Base-by-base conservation (phyloP, 1,284 basidiomycete genomes). In the Irpex sp. region DNA sequence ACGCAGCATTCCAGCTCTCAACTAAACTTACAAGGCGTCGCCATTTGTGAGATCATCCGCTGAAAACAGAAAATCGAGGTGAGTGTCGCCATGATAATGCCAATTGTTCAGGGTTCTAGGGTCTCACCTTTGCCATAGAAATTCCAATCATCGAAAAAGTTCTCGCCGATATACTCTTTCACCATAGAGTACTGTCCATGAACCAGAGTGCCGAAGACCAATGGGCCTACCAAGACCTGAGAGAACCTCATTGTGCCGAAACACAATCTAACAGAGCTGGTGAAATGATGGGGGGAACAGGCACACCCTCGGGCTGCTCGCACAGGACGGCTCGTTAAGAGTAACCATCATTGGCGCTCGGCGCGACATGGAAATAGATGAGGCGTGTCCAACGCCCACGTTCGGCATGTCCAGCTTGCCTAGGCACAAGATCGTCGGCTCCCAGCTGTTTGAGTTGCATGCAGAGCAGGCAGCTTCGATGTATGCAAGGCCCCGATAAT, bases 31-130 rank as follows among this genome's bases (percentile, higher is more conserved):
- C 58, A 43, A 49, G 21, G 26, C 83, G 72, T 93, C 86, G 58
- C 91, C 90, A 67, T 89, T 89, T 43, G 87, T 90, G 5, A 88
- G 75, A 68, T 90, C 85, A 71, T 91, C 88, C 62, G 76, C 87
- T 89, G 66, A n/a, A 58, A 26, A 55, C 7, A 47, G 26, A 57
- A 60, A 36, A 31, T n/a, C 9, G 3, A n/a, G 4, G 39, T 58
- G 37, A 15, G 39, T 49, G 11, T 50, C 49, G 17, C 15, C 8
- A 8, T 50, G 15, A 50, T 50, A 19, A 19, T 43, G 39, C 17
- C 46, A 9, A 35, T 15, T 5, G 50, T 19, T 37, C 8, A 39
- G 31, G 35, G 15, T 33, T 47, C 3, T 21, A n/a, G n/a, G 61
- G 35, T 67, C 74, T 66, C 65, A 76, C 76, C 67, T 63, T 74